These are phyloP conservation scores for Rhodotorula paludigena DNA, from an alignment of 768 basidiomycete genomes.

Conservation along the genomic window DNA sequence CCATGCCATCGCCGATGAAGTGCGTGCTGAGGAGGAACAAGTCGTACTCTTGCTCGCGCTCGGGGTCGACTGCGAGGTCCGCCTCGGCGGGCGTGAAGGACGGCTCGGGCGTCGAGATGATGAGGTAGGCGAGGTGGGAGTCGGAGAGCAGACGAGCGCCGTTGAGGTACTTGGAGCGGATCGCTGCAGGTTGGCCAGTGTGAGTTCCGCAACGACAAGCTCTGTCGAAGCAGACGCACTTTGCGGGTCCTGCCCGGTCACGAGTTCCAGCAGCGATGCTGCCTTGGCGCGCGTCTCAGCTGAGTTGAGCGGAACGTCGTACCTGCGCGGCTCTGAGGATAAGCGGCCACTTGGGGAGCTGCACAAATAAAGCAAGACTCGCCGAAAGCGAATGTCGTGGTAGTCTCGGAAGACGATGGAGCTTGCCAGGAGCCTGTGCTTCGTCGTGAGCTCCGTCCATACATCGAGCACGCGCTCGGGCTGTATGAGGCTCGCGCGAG, in stretches of 20 bases:
- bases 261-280: constrained; percentile 54
- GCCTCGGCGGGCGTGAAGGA: constrained; percentile 21
- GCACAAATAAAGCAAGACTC: constrained; percentile 44
- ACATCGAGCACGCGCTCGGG: constrained; percentile 55
- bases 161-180: constrained; percentile 69
- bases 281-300: constrained; percentile 55
- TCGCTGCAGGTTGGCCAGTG: constrained; percentile 19
- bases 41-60: constrained; percentile 53
- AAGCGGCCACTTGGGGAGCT: not conserved
- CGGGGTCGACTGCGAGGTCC: not conserved
- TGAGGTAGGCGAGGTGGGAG: constrained; percentile 62
- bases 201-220: too few species aligned
- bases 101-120: constrained; percentile 45
- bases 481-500: constrained; percentile 51
- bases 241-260: constrained; percentile 57
- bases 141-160: constrained; percentile 68
- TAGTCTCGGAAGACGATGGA: constrained; percentile 54
- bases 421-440: constrained; percentile 69
- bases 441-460: constrained; percentile 67
- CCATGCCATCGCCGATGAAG: constrained; percentile 82
- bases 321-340: constrained; percentile 47
- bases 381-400: constrained; percentile 64
- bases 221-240: not conserved
- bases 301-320: constrained; percentile 51
- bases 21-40: constrained; percentile 69